Evolutionary conservation across 306 rosid genomes (phyloP).

Genomic region (Trichosanthes truncata): DNA sequence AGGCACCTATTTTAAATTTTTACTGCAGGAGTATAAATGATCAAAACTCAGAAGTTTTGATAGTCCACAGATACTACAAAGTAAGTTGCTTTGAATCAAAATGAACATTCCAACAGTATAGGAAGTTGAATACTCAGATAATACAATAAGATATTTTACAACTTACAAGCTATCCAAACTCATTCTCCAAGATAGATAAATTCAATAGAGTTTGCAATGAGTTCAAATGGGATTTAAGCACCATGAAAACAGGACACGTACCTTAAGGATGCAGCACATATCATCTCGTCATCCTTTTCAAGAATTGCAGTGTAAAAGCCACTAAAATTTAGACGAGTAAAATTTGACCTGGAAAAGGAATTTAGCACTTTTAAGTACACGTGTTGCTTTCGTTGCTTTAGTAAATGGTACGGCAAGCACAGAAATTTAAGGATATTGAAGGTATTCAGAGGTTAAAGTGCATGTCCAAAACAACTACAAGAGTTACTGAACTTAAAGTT

Average conservation of each 20-base stretch:
- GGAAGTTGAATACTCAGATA: not conserved
- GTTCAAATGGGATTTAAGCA: not conserved
- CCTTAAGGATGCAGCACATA: slow-evolving; percentile 72
- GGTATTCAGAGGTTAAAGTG: not conserved
- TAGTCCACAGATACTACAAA: not conserved
- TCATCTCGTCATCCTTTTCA: slow-evolving; percentile 77
- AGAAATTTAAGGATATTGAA: not conserved
- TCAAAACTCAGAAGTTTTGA: not conserved
- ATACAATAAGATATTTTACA: not conserved
- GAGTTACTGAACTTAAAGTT: not conserved
- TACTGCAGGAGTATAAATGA: not conserved
- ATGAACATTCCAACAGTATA: not conserved
- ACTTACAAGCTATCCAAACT: not conserved
- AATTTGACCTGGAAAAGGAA: slow-evolving; percentile 65
- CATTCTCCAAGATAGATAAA: not conserved
- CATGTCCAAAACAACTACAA: not conserved
- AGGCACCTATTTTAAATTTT: not conserved
- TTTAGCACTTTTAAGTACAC: not conserved
- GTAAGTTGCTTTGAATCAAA: not conserved
- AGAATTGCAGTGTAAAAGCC: slow-evolving; percentile 82
- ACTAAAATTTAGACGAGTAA: slow-evolving; percentile 62
- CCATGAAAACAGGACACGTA: slow-evolving; percentile 19
- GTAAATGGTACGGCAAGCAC: not conserved
- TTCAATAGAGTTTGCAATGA: not conserved
- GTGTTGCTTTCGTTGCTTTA: not conserved